Evolutionary conservation across 2,329 filamentous ascomycete species (phyloP), one percentile per base, ranked within the genome.

Genomic region (Hymenotorrendiella dingleyae): DNA sequence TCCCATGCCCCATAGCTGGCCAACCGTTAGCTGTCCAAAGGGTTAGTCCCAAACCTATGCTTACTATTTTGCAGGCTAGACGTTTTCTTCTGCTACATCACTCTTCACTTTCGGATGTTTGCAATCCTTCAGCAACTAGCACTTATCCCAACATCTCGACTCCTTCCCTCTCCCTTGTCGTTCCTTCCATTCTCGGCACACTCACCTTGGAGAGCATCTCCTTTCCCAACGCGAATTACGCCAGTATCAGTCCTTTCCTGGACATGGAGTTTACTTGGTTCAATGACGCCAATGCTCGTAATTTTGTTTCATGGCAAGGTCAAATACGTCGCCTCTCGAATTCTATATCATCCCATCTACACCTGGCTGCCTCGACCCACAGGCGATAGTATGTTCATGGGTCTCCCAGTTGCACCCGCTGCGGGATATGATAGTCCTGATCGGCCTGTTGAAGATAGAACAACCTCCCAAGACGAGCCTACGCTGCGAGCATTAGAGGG

Each of bases 401-500:
- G 52, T 4, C 16, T 53, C 7, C n/a, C 44, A n/a, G 38, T 51
- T 4, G 27, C 46, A 20, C 47, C 53, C 14, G 43, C 43, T 7
- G 41, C 53, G 30, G 54, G 55, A 35, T 53, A 52, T 29, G 50
- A 58, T 35, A 46, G 49, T 6, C 50, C 53, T 20, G 47, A 57
- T 47, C 46, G 42, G 32, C 21, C 32, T 17, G 12, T 26, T 3
- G 46, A 48, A 19, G 47, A 47, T 23, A 30, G 14, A 24, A n/a
- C 34, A 16, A 28, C 40, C n/a, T 14, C 24, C 11, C 47, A 56
- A 40, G 54, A 60, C 33, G 51, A 50, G 28, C 50, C 45, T 29
- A 61, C 57, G 3, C 49, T 61, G 23, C 50, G 57, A 36, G 58
- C 56, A 22, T 51, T 61, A 10, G 59, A 62, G 47, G 59, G 58